Percentiles rank a stretch among this genome's conserved stretches.
phyloP scores from a whole-genome alignment of 768 basidiomycete species.

The Terana coerulea region DNA sequence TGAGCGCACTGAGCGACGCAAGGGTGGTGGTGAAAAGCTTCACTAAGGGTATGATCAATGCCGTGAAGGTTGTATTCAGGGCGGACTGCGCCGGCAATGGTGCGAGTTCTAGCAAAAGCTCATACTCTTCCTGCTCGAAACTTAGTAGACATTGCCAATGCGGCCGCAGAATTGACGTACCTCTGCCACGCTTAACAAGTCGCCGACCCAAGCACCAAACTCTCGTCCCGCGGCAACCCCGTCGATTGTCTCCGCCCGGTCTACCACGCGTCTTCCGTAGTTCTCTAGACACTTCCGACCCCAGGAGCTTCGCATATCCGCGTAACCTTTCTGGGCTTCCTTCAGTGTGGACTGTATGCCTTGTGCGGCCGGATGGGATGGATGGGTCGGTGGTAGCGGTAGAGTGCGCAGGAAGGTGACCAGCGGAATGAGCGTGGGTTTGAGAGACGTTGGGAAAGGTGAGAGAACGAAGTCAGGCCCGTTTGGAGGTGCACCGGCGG shows the following conservation, averaged over 20 bases:
- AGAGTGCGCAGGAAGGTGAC: conserved; percentile 67
- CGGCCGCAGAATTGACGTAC: conserved; percentile 31
- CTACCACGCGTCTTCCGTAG: conserved; percentile 64
- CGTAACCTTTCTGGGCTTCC: conserved; percentile 80
- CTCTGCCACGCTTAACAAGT: conserved; percentile 63
- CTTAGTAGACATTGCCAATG: not conserved
- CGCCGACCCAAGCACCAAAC: conserved; percentile 67
- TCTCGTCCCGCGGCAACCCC: conserved; percentile 64
- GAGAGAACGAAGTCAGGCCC: conserved; percentile 51
- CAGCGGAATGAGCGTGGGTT: conserved; percentile 55
- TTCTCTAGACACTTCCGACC: conserved; percentile 68
- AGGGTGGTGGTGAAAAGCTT: conserved; percentile 63
- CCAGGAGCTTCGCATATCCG: conserved; percentile 85
- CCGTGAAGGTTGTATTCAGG: conserved; percentile 54
- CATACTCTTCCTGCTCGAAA: conserved; percentile 57
- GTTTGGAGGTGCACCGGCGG: conserved; percentile 67
- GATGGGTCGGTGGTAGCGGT: conserved; percentile 75
- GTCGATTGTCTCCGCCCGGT: conserved; percentile 67
- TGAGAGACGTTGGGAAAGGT: conserved; percentile 52
- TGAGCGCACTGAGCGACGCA: conserved; percentile 55
- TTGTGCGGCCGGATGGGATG: conserved; percentile 73
- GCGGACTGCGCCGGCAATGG: conserved; percentile 50
- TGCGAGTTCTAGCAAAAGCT: conserved; percentile 56
- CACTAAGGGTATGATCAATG: conserved; percentile 63
- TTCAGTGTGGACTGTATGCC: conserved; percentile 60